Evolutionary conservation across 2,329 filamentous ascomycete species (phyloP).

Genomic region (Cryphonectria japonica): DNA sequence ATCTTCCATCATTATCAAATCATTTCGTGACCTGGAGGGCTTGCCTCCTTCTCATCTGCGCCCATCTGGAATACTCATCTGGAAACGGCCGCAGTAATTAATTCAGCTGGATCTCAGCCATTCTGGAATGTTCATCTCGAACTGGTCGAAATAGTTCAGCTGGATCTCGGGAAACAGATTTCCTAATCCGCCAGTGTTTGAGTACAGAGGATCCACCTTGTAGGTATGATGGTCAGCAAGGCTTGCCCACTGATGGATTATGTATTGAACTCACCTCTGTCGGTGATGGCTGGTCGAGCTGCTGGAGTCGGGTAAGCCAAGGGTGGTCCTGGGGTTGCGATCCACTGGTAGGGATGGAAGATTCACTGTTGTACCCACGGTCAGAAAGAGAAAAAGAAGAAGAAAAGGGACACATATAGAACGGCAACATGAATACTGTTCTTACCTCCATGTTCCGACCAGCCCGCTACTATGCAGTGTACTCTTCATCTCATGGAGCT

Average conservation of each 20-base stretch:
- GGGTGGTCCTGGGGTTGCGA: background rate
- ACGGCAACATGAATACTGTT: background rate
- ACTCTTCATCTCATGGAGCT: slow-evolving; percentile 3
- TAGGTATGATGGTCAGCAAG: background rate
- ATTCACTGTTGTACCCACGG: background rate
- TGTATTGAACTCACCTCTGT: background rate
- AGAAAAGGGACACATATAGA: background rate
- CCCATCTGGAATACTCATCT: background rate
- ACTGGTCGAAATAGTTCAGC: background rate
- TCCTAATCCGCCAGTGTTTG: background rate
- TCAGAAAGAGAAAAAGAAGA: background rate
- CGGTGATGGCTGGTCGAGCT: slow-evolving; percentile 6
- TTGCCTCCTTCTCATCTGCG: background rate
- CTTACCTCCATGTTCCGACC: slow-evolving; percentile 1
- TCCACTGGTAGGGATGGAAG: background rate
- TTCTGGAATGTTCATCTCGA: background rate
- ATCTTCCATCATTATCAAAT: background rate
- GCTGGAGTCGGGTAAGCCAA: background rate
- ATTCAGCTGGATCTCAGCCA: background rate
- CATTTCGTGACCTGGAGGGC: background rate
- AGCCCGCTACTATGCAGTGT: slow-evolving; percentile 1
- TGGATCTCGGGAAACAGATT: background rate
- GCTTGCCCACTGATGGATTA: background rate
- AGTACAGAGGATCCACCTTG: background rate
- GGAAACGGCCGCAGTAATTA: background rate